Conservation (phyloP, 176 grass and related monocot genomes). For the Hordeum marinum region DNA sequence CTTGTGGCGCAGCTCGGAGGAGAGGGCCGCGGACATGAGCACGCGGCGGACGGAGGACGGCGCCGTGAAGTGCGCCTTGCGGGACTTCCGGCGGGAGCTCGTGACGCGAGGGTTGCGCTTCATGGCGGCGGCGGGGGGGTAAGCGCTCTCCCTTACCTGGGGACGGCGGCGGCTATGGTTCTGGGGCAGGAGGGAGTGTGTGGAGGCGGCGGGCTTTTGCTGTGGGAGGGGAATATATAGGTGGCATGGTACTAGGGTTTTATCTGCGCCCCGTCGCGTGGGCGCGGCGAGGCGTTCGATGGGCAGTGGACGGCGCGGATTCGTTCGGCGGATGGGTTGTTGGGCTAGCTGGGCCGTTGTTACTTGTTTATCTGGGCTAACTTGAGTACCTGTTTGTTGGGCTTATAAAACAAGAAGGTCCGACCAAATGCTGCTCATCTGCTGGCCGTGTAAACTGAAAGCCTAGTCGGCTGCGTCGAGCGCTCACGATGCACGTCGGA, state of each 20-base stretch:
- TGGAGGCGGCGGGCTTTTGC: neutral
- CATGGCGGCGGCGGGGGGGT: conserved; percentile 30
- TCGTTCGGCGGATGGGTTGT: neutral
- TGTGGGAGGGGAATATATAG: neutral
- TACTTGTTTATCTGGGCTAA: neutral
- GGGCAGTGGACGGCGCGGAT: neutral
- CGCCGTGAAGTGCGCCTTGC: conserved; percentile 97
- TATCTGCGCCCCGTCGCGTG: neutral
- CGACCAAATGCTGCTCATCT: no score
- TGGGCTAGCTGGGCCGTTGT: neutral
- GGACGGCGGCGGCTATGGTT: conserved; percentile 27
- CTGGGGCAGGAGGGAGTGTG: neutral
- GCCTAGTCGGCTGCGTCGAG: no score
- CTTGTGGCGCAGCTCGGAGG: conserved; percentile 83
- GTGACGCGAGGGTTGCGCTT: conserved; percentile 82
- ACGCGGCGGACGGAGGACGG: conserved; percentile 87
- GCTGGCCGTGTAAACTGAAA: no score
- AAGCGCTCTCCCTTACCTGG: conserved; percentile 14
- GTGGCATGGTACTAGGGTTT: neutral
- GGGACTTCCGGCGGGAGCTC: conserved; percentile 88
- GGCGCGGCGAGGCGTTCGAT: neutral
- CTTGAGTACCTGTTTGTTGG: no score
- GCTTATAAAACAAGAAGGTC: no score
- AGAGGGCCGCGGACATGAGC: conserved; percentile 84
- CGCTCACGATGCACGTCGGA: no score